These are phyloP conservation scores for Botrytis galanthina DNA, from an alignment of 2,329 filamentous ascomycete genomes.

Conservation along the genomic window DNA sequence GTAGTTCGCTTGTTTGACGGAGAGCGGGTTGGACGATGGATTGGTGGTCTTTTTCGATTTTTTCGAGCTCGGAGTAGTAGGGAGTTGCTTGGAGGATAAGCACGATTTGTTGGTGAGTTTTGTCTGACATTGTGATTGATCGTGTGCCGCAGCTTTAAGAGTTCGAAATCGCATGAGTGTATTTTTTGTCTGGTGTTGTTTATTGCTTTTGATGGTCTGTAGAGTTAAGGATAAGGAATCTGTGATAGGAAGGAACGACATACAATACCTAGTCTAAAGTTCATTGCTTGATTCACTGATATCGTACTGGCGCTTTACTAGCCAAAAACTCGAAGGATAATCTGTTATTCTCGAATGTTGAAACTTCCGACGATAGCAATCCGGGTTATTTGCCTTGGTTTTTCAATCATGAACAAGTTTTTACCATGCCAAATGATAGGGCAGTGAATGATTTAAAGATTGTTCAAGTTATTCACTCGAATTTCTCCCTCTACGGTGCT, in stretches of 20 bases:
- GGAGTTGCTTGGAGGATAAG: background rate
- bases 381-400: background rate
- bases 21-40: background rate
- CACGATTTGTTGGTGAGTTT: background rate
- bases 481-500: background rate
- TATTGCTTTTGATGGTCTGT: background rate
- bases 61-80: background rate
- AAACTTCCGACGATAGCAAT: background rate
- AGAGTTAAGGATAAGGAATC: background rate
- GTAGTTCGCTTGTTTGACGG: background rate
- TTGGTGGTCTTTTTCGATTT: background rate
- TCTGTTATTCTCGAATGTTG: background rate
- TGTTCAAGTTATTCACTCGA: fast-evolving
- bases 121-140: background rate
- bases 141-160: background rate
- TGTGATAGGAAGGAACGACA: background rate
- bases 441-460: background rate
- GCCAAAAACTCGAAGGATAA: too few relatives aligned
- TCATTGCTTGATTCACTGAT: background rate
- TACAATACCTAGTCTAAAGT: too few relatives aligned
- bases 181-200: too few relatives aligned
- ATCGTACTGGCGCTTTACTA: background rate
- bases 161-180: background rate
- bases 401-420: background rate
- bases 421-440: background rate